Base-by-base conservation (phyloP, 106 monocot species). In the Acanthochlamys bracteata region DNA sequence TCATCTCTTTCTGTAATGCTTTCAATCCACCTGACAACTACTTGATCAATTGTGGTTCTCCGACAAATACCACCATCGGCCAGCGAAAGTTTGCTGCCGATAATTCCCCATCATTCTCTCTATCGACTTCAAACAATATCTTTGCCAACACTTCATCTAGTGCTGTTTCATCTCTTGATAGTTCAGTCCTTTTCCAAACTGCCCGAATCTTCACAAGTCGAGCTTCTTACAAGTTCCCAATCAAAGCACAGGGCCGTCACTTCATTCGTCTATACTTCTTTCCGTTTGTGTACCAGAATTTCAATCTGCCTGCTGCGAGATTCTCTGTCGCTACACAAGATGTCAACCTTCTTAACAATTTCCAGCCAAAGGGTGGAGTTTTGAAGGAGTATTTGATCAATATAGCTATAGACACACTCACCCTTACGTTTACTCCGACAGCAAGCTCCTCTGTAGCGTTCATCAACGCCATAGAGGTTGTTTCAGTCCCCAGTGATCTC, bases 211-310 rank as follows among this genome's bases (percentile, higher is more conserved):
- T 91, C 70, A 78, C 67, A 11, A 45, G 7, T 0, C 47, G 68
- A 24, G 75, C 86, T 11, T 75, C 76, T 27, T 91, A 91, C 63
- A 60, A 78, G 0, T 81, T 91, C 64, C 56, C 70, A 10, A 83
- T 83, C 39, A 24, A 64, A 16, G 55, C 53, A 4, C 73, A 64
- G 4, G 86, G 86, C 20, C 60, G 90, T 24, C 90, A 86, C 72
- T 91, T 79, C 66, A 64, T 91, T 47, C 83, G 90, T 42, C 83
- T 91, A 24, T 75, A 86, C 62, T 86, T 91, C 80, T 81, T 86
- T 70, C 90, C 90, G 0, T 83, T 91, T 25, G 24, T 42, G 4
- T 75, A 53, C 71, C 75, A 76, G 53, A 42, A 45, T 33, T 78
- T 71, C 73, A 67, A 86, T 65, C 86, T 91, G 39, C 11, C 60